Evolutionary conservation across 75 land plant genomes (phyloP).

Genomic region (Selaginella tamariscina): DNA sequence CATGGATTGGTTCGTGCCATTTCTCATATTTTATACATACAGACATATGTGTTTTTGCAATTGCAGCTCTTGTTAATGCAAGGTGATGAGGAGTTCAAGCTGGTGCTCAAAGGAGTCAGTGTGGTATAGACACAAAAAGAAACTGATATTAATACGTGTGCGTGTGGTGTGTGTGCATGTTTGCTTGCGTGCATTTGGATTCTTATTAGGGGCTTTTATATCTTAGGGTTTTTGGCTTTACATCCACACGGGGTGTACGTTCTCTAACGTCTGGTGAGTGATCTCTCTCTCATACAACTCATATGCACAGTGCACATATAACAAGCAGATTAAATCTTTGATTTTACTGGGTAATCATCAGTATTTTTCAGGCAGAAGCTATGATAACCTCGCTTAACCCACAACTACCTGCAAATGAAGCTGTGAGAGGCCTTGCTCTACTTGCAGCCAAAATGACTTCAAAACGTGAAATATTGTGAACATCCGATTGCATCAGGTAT

Average conservation of each 20-base stretch:
- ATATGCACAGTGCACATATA: too few species aligned
- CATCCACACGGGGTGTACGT: conserved; percentile 28
- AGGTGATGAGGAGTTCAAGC: conserved; percentile 19
- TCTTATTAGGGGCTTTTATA: too few species aligned
- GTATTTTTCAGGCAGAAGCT: conserved; percentile 18
- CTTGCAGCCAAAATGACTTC: conserved; percentile 19
- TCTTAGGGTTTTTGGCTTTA: conserved; percentile 16
- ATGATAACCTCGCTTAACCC: conserved; percentile 20
- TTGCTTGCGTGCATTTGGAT: too few species aligned
- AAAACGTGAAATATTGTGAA: conserved; percentile 4
- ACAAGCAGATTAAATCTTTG: neutral
- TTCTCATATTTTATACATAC: too few species aligned
- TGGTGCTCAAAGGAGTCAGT: conserved; percentile 16
- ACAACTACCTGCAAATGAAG: conserved; percentile 19
- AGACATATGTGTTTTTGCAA: too few species aligned
- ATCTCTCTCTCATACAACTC: too few species aligned
- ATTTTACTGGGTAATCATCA: neutral
- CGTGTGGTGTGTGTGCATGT: too few species aligned
- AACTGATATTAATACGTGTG: too few species aligned
- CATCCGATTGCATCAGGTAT: neutral
- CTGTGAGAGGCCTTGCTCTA: conserved; percentile 18
- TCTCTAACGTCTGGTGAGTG: conserved; percentile 24
- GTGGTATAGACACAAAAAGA: too few species aligned
- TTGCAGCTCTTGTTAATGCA: conserved; percentile 22
- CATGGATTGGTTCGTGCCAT: too few species aligned